Conservation (phyloP, 2,329 filamentous ascomycete species). For the Colletotrichum navitas region DNA sequence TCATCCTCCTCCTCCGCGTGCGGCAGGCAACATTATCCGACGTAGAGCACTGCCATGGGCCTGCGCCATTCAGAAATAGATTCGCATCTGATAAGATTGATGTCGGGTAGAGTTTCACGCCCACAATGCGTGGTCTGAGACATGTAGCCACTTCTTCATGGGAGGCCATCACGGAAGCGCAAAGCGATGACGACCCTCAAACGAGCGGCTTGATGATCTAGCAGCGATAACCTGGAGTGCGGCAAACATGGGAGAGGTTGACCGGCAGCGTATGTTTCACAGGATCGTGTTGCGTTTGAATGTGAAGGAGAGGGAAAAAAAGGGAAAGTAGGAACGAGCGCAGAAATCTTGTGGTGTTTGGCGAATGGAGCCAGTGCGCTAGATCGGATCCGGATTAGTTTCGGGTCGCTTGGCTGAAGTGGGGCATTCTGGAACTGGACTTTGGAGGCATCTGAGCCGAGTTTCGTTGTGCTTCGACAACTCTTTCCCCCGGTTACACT, state of each 20-base stretch:
- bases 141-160: constrained; percentile 48
- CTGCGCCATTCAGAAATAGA: neutral
- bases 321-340: constrained; percentile 3
- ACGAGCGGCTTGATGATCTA: constrained; percentile 42
- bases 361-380: constrained; percentile 15
- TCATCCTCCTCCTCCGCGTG: constrained; percentile 16
- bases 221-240: constrained; percentile 40
- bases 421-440: neutral
- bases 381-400: constrained; percentile 31
- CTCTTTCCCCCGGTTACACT: constrained; percentile 4
- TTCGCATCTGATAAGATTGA: constrained; percentile 12
- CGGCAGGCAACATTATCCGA: neutral
- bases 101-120: constrained; percentile 3
- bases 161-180: constrained; percentile 55
- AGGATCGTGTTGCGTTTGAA: constrained; percentile 41
- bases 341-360: constrained; percentile 31
- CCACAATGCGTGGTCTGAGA: neutral
- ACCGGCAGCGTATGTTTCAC: constrained; percentile 32
- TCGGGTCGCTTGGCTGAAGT: neutral
- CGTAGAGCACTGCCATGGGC: neutral
- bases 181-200: constrained; percentile 57
- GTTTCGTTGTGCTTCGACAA: constrained; percentile 19
- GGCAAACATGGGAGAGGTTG: constrained; percentile 34
- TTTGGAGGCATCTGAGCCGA: constrained; percentile 10
- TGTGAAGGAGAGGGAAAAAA: constrained; percentile 17